Conservation (phyloP, 2,329 filamentous ascomycete genomes). For the Calonectria pauciramosa region DNA sequence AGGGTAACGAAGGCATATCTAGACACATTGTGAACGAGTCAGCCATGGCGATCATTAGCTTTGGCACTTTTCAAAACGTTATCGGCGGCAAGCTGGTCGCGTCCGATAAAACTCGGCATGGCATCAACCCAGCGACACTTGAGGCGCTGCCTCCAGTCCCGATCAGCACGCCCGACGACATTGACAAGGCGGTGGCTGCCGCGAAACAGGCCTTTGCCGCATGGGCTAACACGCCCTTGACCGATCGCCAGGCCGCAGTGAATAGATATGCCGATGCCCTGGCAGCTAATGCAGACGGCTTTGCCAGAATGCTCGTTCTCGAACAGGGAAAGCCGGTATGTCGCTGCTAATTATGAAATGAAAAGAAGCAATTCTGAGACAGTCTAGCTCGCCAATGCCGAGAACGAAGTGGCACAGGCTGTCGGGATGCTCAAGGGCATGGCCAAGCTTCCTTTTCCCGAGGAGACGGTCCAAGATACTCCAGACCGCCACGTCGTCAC, state of each 20-base stretch:
- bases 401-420: background rate
- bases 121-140: constrained; percentile 65
- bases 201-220: constrained; percentile 61
- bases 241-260: constrained; percentile 47
- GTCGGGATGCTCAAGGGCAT: constrained; percentile 5
- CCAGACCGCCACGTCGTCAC: constrained; percentile 9
- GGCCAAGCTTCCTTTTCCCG: constrained; percentile 13
- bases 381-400: constrained; percentile 1
- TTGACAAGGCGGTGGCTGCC: constrained; percentile 63
- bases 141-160: constrained; percentile 65
- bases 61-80: constrained; percentile 60
- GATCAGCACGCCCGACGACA: constrained; percentile 60
- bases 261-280: constrained; percentile 35
- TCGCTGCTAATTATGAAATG: background rate
- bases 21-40: background rate
- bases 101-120: constrained; percentile 59
- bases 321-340: constrained; percentile 27
- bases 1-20: no score
- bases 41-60: constrained; percentile 5
- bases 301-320: constrained; percentile 23
- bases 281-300: constrained; percentile 30
- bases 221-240: constrained; percentile 57
- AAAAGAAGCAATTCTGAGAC: background rate
- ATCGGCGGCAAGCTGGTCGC: constrained; percentile 57
- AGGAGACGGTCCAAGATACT: constrained; percentile 21